These are phyloP conservation scores for Citropsis articulata DNA, from an alignment of 345 rosid genomes.

Conservation along the genomic window DNA sequence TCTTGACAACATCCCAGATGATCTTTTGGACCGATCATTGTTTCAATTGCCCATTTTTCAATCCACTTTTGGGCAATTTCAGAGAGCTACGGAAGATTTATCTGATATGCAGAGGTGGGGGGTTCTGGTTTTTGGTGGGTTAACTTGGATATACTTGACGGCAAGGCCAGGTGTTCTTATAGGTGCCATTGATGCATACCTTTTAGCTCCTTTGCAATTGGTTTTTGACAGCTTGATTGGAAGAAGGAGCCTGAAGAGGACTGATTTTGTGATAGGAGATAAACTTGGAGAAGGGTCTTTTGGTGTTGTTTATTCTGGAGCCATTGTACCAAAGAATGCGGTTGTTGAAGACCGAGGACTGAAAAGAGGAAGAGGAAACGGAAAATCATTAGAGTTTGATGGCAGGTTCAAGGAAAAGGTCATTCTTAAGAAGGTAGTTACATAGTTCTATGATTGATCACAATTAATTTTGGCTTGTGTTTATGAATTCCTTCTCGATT, in stretches of 20 bases:
- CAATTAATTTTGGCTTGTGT: not conserved
- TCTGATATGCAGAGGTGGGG: slow-evolving; percentile 70
- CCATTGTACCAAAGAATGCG: slow-evolving; percentile 59
- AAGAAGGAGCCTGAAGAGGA: slow-evolving; percentile 62
- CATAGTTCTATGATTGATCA: not conserved
- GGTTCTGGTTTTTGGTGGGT: slow-evolving; percentile 45
- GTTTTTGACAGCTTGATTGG: slow-evolving; percentile 67
- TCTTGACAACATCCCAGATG: slow-evolving; percentile 38
- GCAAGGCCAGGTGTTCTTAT: slow-evolving; percentile 88
- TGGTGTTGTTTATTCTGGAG: slow-evolving; percentile 84
- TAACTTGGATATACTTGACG: slow-evolving; percentile 78
- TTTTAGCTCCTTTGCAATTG: slow-evolving; percentile 80
- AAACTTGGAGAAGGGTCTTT: slow-evolving; percentile 95
- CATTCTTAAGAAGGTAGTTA: slow-evolving; percentile 70
- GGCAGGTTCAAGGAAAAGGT: slow-evolving; percentile 64
- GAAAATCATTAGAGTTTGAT: slow-evolving; percentile 36
- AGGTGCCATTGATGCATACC: slow-evolving; percentile 89
- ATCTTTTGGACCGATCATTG: slow-evolving; percentile 34
- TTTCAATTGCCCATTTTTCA: slow-evolving; percentile 45
- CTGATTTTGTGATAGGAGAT: slow-evolving; percentile 66
- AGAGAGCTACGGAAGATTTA: slow-evolving; percentile 37
- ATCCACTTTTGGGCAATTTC: slow-evolving; percentile 42
- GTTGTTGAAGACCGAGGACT: slow-evolving; percentile 38
- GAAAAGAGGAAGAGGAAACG: slow-evolving; percentile 46
- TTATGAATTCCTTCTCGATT: not conserved